Evolutionary conservation across 495 filamentous ascomycete genomes (phyloP).

Genomic region (Elaphomyces granulatus): DNA sequence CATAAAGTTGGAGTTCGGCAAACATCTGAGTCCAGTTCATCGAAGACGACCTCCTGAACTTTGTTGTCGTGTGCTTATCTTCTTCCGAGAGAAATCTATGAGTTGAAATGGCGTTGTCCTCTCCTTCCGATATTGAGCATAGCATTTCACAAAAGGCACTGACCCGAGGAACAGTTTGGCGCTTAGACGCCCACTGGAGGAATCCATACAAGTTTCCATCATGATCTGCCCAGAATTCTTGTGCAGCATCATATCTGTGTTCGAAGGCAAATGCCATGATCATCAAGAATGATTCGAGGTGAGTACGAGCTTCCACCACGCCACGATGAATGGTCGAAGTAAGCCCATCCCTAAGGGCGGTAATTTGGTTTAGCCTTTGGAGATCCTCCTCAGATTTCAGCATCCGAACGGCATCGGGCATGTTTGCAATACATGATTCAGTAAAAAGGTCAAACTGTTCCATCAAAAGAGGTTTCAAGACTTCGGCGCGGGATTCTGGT

Average conservation of each 20-base stretch:
- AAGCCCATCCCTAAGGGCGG: constrained; percentile 33
- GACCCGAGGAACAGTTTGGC: constrained; percentile 83
- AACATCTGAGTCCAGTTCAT: constrained; percentile 90
- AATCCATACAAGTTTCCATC: constrained; percentile 90
- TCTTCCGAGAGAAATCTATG: constrained; percentile 88
- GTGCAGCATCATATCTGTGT: constrained; percentile 61
- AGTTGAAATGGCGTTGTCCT: constrained; percentile 62
- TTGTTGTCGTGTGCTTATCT: constrained; percentile 51
- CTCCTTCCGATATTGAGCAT: constrained; percentile 64
- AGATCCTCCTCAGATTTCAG: constrained; percentile 83
- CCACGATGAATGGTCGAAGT: constrained; percentile 32
- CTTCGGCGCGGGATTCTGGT: constrained; percentile 40
- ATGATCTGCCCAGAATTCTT: constrained; percentile 75
- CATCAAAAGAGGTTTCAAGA: constrained; percentile 57
- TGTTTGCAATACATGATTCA: constrained; percentile 85
- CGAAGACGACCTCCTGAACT: constrained; percentile 61
- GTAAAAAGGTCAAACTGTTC: constrained; percentile 69
- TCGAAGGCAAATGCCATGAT: constrained; percentile 89
- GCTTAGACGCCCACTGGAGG: constrained; percentile 82
- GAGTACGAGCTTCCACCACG: constrained; percentile 44
- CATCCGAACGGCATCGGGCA: constrained; percentile 79
- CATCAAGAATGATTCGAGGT: constrained; percentile 82
- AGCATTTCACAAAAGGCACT: constrained; percentile 95
- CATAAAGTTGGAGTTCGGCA: constrained; percentile 67
- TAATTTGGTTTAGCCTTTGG: constrained; percentile 55